Conservation (phyloP, 2,329 filamentous ascomycete genomes). For the Pseudocercospora pini-densiflorae region DNA sequence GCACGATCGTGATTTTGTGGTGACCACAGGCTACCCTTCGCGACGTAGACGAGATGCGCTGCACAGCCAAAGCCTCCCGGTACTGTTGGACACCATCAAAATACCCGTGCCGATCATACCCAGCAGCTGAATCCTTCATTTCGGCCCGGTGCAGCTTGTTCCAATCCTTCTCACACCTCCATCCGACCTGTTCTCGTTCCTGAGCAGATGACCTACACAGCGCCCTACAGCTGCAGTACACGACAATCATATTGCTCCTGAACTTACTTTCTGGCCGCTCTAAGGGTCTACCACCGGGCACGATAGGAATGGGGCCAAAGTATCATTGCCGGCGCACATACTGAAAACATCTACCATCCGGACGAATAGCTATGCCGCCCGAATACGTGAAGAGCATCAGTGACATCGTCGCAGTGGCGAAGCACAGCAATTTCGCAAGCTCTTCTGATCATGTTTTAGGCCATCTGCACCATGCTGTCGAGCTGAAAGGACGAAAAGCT, state of each 20-base stretch:
- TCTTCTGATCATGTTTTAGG: not conserved
- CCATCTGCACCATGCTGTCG: not conserved
- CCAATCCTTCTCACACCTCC: slow-evolving; percentile 1
- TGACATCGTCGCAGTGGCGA: not conserved
- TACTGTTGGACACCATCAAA: not conserved
- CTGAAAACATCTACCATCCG: not conserved
- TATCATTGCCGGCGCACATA: not conserved
- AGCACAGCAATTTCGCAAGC: not conserved
- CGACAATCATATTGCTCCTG: slow-evolving; percentile 3
- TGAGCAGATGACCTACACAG: not conserved
- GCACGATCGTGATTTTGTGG: no score
- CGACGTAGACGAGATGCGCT: no score
- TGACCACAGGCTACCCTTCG: no score
- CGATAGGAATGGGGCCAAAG: not conserved
- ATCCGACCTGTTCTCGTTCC: not conserved
- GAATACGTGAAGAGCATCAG: not conserved
- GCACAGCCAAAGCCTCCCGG: not conserved
- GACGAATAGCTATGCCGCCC: not conserved
- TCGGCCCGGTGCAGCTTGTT: slow-evolving; percentile 7
- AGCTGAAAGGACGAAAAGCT: not conserved
- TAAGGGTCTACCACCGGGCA: not conserved
- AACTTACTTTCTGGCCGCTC: not conserved
- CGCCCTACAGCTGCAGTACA: not conserved
- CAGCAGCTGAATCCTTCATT: slow-evolving; percentile 1
- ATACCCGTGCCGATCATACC: not conserved